Evolutionary conservation across 2,329 filamentous ascomycete genomes (phyloP), one percentile per base, ranked within the genome.

Genomic region (Aspergillus sp.): DNA sequence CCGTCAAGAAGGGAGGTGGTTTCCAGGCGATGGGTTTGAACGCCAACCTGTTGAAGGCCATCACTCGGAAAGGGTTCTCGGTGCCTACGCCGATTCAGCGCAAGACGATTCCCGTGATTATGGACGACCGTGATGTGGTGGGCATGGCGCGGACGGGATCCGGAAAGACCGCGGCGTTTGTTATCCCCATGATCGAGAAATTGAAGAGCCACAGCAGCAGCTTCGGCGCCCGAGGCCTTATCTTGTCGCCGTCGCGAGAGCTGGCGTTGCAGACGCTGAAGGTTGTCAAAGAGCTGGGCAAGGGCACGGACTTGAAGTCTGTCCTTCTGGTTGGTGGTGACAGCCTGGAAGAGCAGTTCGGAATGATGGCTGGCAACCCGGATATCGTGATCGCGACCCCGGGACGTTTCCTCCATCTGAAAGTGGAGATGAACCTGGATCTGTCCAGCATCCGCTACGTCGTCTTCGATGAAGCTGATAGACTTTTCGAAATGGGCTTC

Each of bases 131-230:
- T 74, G 94, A 99, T 80, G 89, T 97, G n/a, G 93, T 99, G 20
- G 95, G 92, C 60, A 99, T 99, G 94, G 94, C 94, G 6, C 83
- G 95, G 60, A 99, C 95, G n/a, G 94, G 94, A 69, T 97, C 92
- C 17, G 94, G 94, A 77, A 99, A 99, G 78, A 99, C 95, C 1
- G 94, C 92, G 1, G 94, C 94, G 19, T 99, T 99, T 71, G 91
- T 97, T 21, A 95, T 99, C 59, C 94, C 94, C 41, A 96, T 99
- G 93, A 91, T 99, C 56, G 91, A 99, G 76, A 89, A 88, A 60
- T 78, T 99, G 56, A 95, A 92, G 72, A 82, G 85, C 20, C 95
- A 99, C 71, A 96, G 89, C 67, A 86, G 87, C 25, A 88, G 88
- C 64, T 87, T 97, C 58, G 94, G 95, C 48, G 86, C 91, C 42